phyloP scores from a whole-genome alignment of 495 filamentous ascomycete genomes.

The Rusavskia elegans region DNA sequence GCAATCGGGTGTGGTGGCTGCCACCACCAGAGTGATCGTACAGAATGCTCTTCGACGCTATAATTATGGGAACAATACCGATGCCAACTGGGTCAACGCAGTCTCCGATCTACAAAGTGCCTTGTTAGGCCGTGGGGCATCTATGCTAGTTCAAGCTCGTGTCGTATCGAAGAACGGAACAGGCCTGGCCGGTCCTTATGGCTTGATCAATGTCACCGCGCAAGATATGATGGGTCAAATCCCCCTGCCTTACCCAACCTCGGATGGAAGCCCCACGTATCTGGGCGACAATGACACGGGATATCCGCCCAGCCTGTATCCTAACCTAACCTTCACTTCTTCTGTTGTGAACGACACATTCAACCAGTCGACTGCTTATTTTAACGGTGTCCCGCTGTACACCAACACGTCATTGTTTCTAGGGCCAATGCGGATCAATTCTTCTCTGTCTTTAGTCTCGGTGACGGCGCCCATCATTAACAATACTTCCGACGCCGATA shows the following conservation, averaged over 20 bases:
- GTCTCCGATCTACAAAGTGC: conserved; percentile 43
- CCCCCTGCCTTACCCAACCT: conserved; percentile 35
- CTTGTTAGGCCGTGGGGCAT: conserved; percentile 31
- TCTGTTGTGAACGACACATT: conserved; percentile 22
- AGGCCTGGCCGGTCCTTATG: conserved; percentile 24
- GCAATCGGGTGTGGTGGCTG: conserved; percentile 48
- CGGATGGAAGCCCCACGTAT: conserved; percentile 38
- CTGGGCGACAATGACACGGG: conserved; percentile 45
- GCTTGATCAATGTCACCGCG: conserved; percentile 47
- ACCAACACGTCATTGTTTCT: conserved; percentile 38
- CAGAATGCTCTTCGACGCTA: conserved; percentile 47
- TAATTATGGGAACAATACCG: conserved; percentile 30
- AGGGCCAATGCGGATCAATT: conserved; percentile 53
- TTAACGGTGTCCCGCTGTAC: conserved; percentile 35
- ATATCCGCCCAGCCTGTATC: conserved; percentile 53
- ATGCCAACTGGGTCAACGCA: conserved; percentile 38
- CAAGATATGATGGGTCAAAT: conserved; percentile 25
- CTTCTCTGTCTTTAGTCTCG: conserved; percentile 59
- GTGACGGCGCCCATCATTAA: conserved; percentile 60
- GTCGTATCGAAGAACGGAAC: conserved; percentile 49
- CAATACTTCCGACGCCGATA: conserved; percentile 36
- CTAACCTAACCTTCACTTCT: conserved; percentile 49
- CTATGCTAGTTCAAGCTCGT: conserved; percentile 46
- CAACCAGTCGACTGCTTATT: conserved; percentile 21
- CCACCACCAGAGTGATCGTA: conserved; percentile 50